These are phyloP conservation scores for Raphanus hybrid DNA, from an alignment of 441 rosid species.

Conservation along the genomic window DNA sequence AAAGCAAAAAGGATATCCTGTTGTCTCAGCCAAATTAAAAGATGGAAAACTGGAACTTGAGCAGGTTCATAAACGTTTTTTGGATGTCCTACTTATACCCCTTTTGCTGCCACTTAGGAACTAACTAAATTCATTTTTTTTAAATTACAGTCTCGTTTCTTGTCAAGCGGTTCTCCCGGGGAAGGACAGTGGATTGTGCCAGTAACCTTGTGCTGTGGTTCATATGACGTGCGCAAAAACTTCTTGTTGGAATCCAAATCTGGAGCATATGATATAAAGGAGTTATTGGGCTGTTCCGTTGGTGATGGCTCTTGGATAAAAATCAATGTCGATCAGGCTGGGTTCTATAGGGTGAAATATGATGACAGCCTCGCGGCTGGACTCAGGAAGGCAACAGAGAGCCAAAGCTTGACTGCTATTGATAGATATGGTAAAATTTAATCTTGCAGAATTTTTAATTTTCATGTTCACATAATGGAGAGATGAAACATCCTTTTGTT, in stretches of 20 bases:
- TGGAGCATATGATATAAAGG: slow-evolving; percentile 54
- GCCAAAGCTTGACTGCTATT: slow-evolving; percentile 57
- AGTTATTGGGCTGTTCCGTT: slow-evolving; percentile 47
- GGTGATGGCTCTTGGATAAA: slow-evolving; percentile 61
- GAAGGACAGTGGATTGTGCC: slow-evolving; percentile 98
- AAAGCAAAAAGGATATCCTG: slow-evolving; percentile 89
- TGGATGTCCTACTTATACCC: slow-evolving; percentile 9
- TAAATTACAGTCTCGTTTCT: slow-evolving; percentile 75
- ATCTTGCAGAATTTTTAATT: not conserved
- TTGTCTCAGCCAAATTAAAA: slow-evolving; percentile 70
- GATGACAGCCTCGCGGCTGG: slow-evolving; percentile 78
- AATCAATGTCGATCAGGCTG: slow-evolving; percentile 82
- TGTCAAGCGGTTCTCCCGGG: slow-evolving; percentile 79
- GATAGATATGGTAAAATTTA: slow-evolving; percentile 79
- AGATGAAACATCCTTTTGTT: slow-evolving; percentile 8
- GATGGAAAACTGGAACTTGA: slow-evolving; percentile 83
- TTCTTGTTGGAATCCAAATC: slow-evolving; percentile 76
- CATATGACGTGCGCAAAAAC: slow-evolving; percentile 72
- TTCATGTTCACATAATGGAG: slow-evolving; percentile 8
- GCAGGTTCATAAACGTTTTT: slow-evolving; percentile 60
- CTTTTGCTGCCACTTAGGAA: not conserved
- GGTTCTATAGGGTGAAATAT: slow-evolving; percentile 93
- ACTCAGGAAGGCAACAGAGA: slow-evolving; percentile 78
- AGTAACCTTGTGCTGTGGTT: slow-evolving; percentile 76
- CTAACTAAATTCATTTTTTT: slow-evolving; percentile 27